phyloP scores from a whole-genome alignment of 306 rosid species.

The Cucurbita ficifolia region DNA sequence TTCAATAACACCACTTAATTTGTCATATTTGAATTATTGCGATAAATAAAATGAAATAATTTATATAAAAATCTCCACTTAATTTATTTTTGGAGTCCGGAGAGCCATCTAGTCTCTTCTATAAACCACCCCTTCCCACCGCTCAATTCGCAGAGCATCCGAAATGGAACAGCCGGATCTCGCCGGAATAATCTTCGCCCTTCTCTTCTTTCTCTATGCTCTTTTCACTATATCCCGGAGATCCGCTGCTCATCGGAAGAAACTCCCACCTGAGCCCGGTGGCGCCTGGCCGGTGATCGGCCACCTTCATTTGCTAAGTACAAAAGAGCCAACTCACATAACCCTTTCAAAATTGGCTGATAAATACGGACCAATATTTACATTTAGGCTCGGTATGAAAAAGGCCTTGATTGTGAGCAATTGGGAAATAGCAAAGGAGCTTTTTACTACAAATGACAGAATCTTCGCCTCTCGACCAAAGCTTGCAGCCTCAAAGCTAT shows the following conservation, averaged over 20 bases:
- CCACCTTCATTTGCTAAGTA: not conserved
- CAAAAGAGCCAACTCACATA: not conserved
- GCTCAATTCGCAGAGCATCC: too few species aligned
- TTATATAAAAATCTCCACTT: too few species aligned
- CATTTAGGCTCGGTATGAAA: not conserved
- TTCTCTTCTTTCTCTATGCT: not conserved
- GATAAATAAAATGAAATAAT: too few species aligned
- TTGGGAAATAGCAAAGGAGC: conserved; percentile 37
- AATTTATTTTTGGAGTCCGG: too few species aligned
- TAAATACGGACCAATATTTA: conserved; percentile 13
- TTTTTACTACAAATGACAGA: conserved; percentile 28
- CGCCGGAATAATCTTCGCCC: not conserved
- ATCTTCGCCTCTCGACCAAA: conserved; percentile 16
- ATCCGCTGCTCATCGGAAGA: not conserved
- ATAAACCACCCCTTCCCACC: too few species aligned
- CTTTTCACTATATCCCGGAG: not conserved
- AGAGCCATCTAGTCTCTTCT: too few species aligned
- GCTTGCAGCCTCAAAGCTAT: not conserved
- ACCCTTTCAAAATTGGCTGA: conserved; percentile 15
- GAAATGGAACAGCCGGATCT: too few species aligned
- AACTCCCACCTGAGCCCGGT: not conserved
- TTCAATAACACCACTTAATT: too few species aligned
- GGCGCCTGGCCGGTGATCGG: not conserved
- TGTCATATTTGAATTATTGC: too few species aligned
- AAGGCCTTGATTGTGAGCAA: conserved; percentile 20